These are phyloP conservation scores for Corynespora cassiicola DNA, from an alignment of 2,329 filamentous ascomycete species.

Conservation along the genomic window DNA sequence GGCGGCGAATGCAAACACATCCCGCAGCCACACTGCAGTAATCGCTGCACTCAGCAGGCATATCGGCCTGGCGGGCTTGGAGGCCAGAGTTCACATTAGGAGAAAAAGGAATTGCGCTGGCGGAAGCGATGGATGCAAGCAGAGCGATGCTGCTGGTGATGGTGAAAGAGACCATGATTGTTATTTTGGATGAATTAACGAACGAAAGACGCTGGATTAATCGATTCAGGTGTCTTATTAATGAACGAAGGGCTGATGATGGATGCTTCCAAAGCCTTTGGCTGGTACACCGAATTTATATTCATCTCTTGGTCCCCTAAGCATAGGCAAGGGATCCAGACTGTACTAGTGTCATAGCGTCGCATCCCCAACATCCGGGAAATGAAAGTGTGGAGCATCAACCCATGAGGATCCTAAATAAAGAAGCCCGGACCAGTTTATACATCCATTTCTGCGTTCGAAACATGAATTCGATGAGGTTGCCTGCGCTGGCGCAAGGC, in stretches of 20 bases:
- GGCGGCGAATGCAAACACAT: conserved; percentile 26
- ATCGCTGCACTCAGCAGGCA: conserved; percentile 20
- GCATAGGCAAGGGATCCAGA: too few relatives aligned
- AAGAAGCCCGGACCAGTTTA: too few relatives aligned
- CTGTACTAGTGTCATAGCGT: too few relatives aligned
- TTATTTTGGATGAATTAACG: conserved; percentile 9
- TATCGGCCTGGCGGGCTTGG: conserved; percentile 15
- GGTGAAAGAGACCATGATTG: conserved; percentile 24
- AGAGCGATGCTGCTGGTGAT: conserved; percentile 15
- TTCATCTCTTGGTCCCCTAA: too few relatives aligned
- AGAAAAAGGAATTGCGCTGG: conserved; percentile 10
- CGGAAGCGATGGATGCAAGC: conserved; percentile 14
- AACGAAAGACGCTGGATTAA: conserved; percentile 2
- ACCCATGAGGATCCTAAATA: too few relatives aligned
- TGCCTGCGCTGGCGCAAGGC: too few relatives aligned
- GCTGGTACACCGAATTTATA: too few relatives aligned
- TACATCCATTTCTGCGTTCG: too few relatives aligned
- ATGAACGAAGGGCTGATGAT: conserved; percentile 6
- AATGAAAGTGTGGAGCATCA: too few relatives aligned
- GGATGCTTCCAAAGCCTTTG: background rate
- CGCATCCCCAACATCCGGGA: too few relatives aligned
- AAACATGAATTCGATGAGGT: too few relatives aligned
- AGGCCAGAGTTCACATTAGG: conserved; percentile 6
- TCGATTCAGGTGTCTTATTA: too few relatives aligned
- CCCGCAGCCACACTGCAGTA: conserved; percentile 28